phyloP scores from a whole-genome alignment of 768 basidiomycete species.

The Boletus edulis region DNA sequence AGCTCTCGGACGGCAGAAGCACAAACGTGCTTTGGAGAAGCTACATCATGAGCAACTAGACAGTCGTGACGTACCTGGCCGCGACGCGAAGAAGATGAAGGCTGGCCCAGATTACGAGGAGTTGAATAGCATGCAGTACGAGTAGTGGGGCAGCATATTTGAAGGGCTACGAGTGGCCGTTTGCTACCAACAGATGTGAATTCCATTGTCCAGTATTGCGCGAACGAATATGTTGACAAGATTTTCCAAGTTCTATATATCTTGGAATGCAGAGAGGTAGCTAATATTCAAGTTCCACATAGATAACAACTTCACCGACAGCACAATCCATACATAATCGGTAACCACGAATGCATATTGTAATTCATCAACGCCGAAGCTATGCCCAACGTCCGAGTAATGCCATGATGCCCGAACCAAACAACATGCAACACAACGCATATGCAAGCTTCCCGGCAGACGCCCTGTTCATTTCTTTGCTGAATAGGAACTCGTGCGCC shows the following conservation, averaged over 20 bases:
- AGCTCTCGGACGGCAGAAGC: slow-evolving; percentile 48
- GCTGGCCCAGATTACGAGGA: slow-evolving; percentile 6
- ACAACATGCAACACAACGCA: slow-evolving; percentile 72
- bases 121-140: not conserved
- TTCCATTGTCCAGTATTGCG: too few relatives aligned
- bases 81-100: slow-evolving; percentile 20
- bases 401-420: slow-evolving; percentile 88
- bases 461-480: slow-evolving; percentile 76
- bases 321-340: too few relatives aligned
- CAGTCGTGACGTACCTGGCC: slow-evolving; percentile 1
- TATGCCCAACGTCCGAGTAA: slow-evolving; percentile 89
- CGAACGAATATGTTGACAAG: too few relatives aligned
- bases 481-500: slow-evolving; percentile 94
- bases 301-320: too few relatives aligned
- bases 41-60: slow-evolving; percentile 14
- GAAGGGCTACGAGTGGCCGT: not conserved
- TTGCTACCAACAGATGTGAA: too few relatives aligned
- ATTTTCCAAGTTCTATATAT: too few relatives aligned
- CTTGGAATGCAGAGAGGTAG: too few relatives aligned
- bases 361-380: slow-evolving; percentile 2
- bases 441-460: slow-evolving; percentile 66
- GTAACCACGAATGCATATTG: too few relatives aligned
- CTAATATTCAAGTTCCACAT: too few relatives aligned
- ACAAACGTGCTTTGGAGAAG: slow-evolving; percentile 43
- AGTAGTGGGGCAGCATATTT: not conserved